Evolutionary conservation across 2,329 filamentous ascomycete species (phyloP).

Genomic region (Salinomyces thailandicus): DNA sequence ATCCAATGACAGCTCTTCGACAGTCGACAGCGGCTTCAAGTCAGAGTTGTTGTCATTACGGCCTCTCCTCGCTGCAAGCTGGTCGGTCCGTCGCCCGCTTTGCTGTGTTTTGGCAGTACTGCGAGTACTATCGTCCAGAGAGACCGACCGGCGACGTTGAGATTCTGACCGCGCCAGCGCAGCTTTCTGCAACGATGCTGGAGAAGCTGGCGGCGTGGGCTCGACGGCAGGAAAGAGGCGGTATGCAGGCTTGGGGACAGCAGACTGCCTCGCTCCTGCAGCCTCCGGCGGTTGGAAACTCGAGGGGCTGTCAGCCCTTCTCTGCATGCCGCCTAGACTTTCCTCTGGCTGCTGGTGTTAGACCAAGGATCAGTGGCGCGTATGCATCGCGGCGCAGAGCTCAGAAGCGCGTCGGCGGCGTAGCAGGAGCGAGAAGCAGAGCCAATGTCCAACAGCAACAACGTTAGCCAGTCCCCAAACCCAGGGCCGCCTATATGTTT

Average conservation of each 20-base stretch:
- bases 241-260: slow-evolving; percentile 10
- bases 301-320: background rate
- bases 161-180: slow-evolving; percentile 8
- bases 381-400: too few species aligned
- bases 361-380: too few species aligned
- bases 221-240: slow-evolving; percentile 21
- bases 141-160: slow-evolving; percentile 15
- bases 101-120: background rate
- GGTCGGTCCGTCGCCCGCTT: background rate
- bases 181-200: slow-evolving; percentile 12
- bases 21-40: slow-evolving; percentile 8
- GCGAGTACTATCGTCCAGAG: slow-evolving; percentile 11
- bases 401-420: background rate
- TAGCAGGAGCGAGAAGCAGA: too few species aligned
- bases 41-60: slow-evolving; percentile 5
- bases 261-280: background rate
- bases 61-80: background rate
- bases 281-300: background rate
- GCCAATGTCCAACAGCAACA: too few species aligned
- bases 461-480: background rate
- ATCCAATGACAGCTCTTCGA: slow-evolving; percentile 7
- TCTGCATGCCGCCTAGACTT: background rate
- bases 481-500: slow-evolving; percentile 4
- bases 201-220: slow-evolving; percentile 17
- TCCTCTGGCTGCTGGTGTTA: too few species aligned